Evolutionary conservation across 768 basidiomycete genomes (phyloP).

Genomic region (Leccinum aurantiacum): DNA sequence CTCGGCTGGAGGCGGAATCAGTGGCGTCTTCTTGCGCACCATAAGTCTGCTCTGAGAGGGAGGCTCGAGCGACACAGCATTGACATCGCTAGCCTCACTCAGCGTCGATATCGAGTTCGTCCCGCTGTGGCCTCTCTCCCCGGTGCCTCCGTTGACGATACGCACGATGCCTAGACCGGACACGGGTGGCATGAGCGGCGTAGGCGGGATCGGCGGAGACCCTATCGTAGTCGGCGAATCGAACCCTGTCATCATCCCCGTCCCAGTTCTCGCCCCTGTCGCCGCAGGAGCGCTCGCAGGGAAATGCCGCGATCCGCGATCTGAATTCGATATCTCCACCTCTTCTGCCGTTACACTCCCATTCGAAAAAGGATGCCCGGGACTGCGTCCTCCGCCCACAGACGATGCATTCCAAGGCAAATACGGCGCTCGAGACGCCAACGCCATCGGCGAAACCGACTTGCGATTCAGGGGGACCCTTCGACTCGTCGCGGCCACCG

Average conservation of each 20-base stretch:
- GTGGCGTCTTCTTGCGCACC: constrained; percentile 41
- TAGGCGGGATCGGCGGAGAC: constrained; percentile 39
- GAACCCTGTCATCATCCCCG: constrained; percentile 12
- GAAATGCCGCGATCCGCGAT: constrained; percentile 32
- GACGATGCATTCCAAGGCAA: constrained; percentile 38
- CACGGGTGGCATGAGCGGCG: constrained; percentile 34
- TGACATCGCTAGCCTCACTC: constrained; percentile 25
- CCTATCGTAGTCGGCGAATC: constrained; percentile 42
- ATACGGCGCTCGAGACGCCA: constrained; percentile 42
- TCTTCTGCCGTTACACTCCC: constrained; percentile 23
- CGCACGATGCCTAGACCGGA: constrained; percentile 17
- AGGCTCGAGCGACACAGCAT: constrained; percentile 22
- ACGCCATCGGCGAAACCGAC: constrained; percentile 72
- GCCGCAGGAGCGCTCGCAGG: background rate
- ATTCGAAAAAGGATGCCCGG: constrained; percentile 17
- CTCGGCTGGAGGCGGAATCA: constrained; percentile 21
- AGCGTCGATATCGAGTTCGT: constrained; percentile 34
- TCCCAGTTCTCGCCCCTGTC: background rate
- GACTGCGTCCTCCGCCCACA: constrained; percentile 39
- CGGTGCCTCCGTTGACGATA: constrained; percentile 29
- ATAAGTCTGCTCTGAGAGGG: constrained; percentile 31
- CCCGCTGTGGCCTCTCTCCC: constrained; percentile 20
- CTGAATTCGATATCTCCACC: constrained; percentile 18
- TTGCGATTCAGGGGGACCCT: constrained; percentile 63
- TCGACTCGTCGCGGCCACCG: constrained; percentile 41